Evolutionary conservation across 768 basidiomycete species (phyloP).

Genomic region (Pisolithus orientalis): DNA sequence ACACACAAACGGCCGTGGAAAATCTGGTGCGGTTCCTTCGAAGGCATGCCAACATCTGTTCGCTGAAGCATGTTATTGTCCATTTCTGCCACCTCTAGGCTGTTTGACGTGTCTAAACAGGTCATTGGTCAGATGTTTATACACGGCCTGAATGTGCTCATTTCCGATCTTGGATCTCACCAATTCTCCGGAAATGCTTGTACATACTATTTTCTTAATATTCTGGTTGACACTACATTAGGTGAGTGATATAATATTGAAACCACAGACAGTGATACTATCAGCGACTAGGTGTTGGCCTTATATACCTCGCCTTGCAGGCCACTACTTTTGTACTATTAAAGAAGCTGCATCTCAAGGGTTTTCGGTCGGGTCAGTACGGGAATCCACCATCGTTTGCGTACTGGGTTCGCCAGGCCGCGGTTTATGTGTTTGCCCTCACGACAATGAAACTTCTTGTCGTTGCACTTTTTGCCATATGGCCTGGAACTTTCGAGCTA

Average conservation of each 20-base stretch:
- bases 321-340: conserved; percentile 58
- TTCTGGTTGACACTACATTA: conserved; percentile 69
- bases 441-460: conserved; percentile 90
- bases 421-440: conserved; percentile 76
- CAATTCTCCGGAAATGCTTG: conserved; percentile 78
- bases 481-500: conserved; percentile 64
- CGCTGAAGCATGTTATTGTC: conserved; percentile 3
- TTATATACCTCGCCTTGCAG: conserved; percentile 72
- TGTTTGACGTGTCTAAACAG: conserved; percentile 93
- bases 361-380: conserved; percentile 84
- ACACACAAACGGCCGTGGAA: conserved; percentile 81
- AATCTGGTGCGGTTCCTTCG: conserved; percentile 62
- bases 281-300: conserved; percentile 59
- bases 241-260: conserved; percentile 43
- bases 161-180: conserved; percentile 71
- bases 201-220: conserved; percentile 87
- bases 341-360: conserved; percentile 58
- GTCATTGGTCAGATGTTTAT: conserved; percentile 80
- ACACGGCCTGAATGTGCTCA: conserved; percentile 70
- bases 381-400: conserved; percentile 72
- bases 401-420: conserved; percentile 72
- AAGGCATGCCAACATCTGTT: neutral
- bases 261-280: neutral
- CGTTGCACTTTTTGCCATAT: conserved; percentile 62
- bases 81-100: conserved; percentile 36